Conservation (phyloP, 2,329 filamentous ascomycete species). For the Scedosporium minutisporum region DNA sequence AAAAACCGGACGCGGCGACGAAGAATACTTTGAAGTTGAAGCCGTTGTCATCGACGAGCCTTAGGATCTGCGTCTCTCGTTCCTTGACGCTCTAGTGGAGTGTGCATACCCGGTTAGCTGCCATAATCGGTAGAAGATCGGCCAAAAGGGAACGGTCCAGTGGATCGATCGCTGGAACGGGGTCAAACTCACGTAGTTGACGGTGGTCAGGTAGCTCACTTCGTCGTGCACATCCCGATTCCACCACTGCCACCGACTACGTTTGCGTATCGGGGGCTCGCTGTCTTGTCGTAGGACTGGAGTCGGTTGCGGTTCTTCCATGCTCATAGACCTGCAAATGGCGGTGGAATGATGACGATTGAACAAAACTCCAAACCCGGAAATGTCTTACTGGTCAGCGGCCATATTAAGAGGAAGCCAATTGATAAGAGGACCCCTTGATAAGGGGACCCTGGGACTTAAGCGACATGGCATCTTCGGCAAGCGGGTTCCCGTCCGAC, state of each 20-base stretch:
- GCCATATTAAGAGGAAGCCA: not conserved
- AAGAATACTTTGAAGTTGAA: constrained; percentile 18
- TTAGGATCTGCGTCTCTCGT: constrained; percentile 9
- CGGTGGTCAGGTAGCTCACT: constrained; percentile 8
- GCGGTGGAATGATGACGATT: not conserved
- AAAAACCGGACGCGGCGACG: constrained; percentile 17
- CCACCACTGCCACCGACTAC: not conserved
- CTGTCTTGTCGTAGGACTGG: not conserved
- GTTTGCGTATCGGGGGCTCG: not conserved
- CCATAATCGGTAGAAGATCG: not conserved
- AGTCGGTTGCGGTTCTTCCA: not conserved
- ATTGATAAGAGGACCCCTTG: not conserved
- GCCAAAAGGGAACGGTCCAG: not conserved
- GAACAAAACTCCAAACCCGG: not conserved
- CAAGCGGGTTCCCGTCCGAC: too few relatives aligned
- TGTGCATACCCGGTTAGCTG: constrained; percentile 1
- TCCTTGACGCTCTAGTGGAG: constrained; percentile 1
- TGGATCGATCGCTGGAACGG: not conserved
- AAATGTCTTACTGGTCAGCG: not conserved
- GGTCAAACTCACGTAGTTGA: constrained; percentile 5
- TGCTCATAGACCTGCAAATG: not conserved
- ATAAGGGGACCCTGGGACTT: not conserved
- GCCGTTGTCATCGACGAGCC: constrained; percentile 12
- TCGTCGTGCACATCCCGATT: constrained; percentile 8
- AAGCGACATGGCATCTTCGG: too few relatives aligned